These are phyloP conservation scores for Botrytis squamosa DNA, from an alignment of 2,329 filamentous ascomycete genomes.

Conservation along the genomic window DNA sequence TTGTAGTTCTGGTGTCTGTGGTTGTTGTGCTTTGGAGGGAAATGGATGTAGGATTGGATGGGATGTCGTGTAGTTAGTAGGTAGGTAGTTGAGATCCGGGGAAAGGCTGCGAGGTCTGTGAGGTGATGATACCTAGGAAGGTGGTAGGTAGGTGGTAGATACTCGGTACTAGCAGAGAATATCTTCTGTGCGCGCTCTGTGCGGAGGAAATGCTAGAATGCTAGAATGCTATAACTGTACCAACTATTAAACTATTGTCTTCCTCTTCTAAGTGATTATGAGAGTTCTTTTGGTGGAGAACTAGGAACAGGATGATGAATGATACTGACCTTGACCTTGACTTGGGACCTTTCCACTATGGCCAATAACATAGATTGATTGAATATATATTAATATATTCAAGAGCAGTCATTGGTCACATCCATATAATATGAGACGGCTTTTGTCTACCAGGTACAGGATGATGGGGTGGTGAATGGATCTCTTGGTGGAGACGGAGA, in stretches of 20 bases:
- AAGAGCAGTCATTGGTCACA: not conserved
- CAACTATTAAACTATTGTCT: not conserved
- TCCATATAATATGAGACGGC: constrained; percentile 1
- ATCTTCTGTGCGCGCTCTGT: constrained; percentile 1
- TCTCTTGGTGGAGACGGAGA: not conserved
- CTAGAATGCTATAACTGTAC: not conserved
- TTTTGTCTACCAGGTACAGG: not conserved
- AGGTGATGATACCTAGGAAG: not conserved
- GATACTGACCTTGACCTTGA: not conserved
- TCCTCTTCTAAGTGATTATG: not conserved
- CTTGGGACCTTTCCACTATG: not conserved
- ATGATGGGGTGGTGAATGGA: not conserved
- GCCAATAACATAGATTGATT: not conserved
- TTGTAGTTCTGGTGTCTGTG: not conserved
- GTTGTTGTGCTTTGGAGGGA: not conserved
- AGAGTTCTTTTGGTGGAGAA: constrained; percentile 1
- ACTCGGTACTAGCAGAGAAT: not conserved
- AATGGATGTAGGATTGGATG: not conserved
- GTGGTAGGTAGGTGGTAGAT: not conserved
- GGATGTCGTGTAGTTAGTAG: not conserved
- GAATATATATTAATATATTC: not conserved
- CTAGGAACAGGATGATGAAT: not conserved
- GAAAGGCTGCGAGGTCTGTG: not conserved
- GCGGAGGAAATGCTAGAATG: not conserved
- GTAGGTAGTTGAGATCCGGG: constrained; percentile 3